These are phyloP conservation scores for Botryotinia convoluta DNA, from an alignment of 2,329 filamentous ascomycete species.

Conservation along the genomic window DNA sequence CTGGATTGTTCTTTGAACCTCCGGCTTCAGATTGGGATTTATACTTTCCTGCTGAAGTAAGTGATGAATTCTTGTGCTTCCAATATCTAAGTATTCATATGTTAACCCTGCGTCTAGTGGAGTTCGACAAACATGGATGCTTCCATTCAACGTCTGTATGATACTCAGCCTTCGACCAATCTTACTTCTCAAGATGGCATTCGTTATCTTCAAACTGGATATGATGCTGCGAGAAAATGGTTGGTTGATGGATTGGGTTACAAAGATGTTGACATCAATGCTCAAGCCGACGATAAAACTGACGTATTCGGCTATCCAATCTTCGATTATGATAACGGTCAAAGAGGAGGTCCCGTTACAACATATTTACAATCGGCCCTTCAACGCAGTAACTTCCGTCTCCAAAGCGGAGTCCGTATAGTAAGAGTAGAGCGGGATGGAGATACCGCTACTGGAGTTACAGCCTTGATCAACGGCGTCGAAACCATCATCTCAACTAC, in stretches of 20 bases:
- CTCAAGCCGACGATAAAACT: slow-evolving; percentile 45
- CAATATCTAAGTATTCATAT: neutral
- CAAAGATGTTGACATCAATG: slow-evolving; percentile 48
- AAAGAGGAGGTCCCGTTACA: slow-evolving; percentile 48
- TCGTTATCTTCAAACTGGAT: slow-evolving; percentile 49
- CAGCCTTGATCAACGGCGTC: slow-evolving; percentile 38
- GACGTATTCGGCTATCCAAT: slow-evolving; percentile 49
- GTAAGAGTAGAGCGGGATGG: slow-evolving; percentile 44
- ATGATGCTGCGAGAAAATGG: slow-evolving; percentile 48
- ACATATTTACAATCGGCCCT: slow-evolving; percentile 51
- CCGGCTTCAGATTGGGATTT: slow-evolving; percentile 52
- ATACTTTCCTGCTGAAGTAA: slow-evolving; percentile 45
- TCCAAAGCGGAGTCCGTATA: slow-evolving; percentile 46
- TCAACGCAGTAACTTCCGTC: slow-evolving; percentile 43
- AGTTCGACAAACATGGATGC: slow-evolving; percentile 48
- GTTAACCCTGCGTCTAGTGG: slow-evolving; percentile 39
- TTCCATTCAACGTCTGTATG: slow-evolving; percentile 47
- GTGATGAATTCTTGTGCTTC: neutral
- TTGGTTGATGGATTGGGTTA: slow-evolving; percentile 50
- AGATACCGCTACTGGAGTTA: slow-evolving; percentile 44
- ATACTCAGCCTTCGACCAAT: slow-evolving; percentile 45
- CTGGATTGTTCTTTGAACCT: slow-evolving; percentile 52
- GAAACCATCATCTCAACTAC: slow-evolving; percentile 28
- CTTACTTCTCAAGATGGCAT: slow-evolving; percentile 46
- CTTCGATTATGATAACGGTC: slow-evolving; percentile 49